These are phyloP conservation scores for Datisca glomerata DNA, from an alignment of 306 rosid genomes.

Conservation along the genomic window DNA sequence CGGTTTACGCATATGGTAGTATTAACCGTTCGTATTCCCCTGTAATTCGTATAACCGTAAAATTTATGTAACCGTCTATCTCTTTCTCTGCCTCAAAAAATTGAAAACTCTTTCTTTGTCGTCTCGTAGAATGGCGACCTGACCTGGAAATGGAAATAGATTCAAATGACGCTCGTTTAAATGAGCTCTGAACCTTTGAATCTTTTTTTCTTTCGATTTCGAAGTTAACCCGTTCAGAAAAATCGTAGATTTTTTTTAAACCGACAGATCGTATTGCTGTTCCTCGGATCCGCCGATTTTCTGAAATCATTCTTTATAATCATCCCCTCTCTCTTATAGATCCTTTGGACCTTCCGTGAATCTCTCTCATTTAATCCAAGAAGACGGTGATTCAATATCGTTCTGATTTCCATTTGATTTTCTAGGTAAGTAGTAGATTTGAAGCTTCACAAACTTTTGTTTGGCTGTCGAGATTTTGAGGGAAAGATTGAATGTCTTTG, in stretches of 20 bases:
- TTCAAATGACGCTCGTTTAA: conserved; percentile 9
- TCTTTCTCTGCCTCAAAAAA: not conserved
- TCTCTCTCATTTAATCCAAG: not conserved
- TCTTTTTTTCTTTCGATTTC: not conserved
- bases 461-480: not conserved
- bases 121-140: conserved; percentile 6
- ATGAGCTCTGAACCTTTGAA: conserved; percentile 5
- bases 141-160: conserved; percentile 17
- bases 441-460: too few species aligned
- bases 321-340: conserved; percentile 5
- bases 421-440: conserved; percentile 7
- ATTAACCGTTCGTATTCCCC: not conserved
- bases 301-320: not conserved
- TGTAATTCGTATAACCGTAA: not conserved
- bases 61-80: not conserved
- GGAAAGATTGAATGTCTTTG: conserved; percentile 5
- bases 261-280: conserved; percentile 4
- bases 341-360: not conserved
- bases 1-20: too few species aligned
- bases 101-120: not conserved
- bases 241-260: not conserved
- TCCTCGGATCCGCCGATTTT: conserved; percentile 4
- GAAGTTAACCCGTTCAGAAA: not conserved
- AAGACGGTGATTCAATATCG: conserved; percentile 1
- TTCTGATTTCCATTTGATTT: conserved; percentile 7